Base-by-base conservation (phyloP, 164 flowering plant species). In the Kalanchoe fedtschenkoi region DNA sequence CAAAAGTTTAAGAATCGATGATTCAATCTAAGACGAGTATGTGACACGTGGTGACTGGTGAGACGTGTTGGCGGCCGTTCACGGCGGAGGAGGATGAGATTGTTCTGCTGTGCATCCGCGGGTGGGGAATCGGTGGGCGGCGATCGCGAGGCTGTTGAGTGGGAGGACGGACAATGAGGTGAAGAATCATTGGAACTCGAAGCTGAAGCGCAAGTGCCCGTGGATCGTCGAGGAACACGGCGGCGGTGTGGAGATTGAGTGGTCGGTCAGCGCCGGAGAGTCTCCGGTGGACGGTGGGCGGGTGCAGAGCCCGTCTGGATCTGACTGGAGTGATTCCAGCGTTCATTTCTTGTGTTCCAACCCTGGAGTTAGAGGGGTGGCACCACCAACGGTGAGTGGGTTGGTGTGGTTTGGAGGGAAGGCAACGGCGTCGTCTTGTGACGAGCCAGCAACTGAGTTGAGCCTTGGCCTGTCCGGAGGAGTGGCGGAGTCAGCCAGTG, bases 81-180 rank as follows among this genome's bases (percentile, higher is more conserved):
- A 66, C 82, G 7, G 46, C 88, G 9, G 97, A 86, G 16, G 97
- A 89, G 69, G 97, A 89, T 60, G 92, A 78, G 6, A 72, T 82
- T 19, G 87, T 89, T 57, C 33, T 84, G 39, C n/a, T n/a, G 95
- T 92, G 34, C 97, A 89, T 58, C 85, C 85, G 0, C 67, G 77
- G 62, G 80, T 76, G 51, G 97, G 97, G 5, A 90, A 90, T 81
- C 83, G 85, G 64, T 90, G 97, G 97, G 97, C 97, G 29, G 81
- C 95, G 41, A 90, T 90, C 51, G 88, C 97, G 1, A 77, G 97
- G 1, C 72, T 88, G 8, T 81, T 90, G 46, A 62, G 68, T 16
- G 97, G 97, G 10, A 84, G 97, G 17, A 87, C 97, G 16, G 97
- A 89, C 58, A 89, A 89, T 84, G 90, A 95, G 41, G 80, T 89